A percentile compares a stretch with the other conserved stretches of the same genome.
phyloP scores from a whole-genome alignment of 169 alveolate genomes.

The Plasmodium fragile region DNA sequence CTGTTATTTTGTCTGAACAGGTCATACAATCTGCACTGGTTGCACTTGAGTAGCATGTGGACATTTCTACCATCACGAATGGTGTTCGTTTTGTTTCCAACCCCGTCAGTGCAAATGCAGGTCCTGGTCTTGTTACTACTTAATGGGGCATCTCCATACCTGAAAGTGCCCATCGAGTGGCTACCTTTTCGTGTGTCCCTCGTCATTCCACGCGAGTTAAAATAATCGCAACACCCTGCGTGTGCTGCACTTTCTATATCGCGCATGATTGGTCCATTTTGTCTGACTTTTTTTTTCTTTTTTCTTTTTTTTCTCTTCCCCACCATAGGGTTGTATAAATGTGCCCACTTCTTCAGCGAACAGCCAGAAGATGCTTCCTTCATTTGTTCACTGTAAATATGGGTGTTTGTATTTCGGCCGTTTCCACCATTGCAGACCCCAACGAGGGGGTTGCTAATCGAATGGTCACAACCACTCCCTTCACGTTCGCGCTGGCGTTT shows the following conservation, averaged over 20 bases:
- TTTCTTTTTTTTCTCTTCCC: background rate
- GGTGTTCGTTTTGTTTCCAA: background rate
- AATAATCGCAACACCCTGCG: background rate
- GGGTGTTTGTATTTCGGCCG: slow-evolving; percentile 5
- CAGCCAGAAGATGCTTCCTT: background rate
- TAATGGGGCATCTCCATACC: background rate
- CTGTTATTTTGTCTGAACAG: background rate
- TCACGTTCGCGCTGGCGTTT: background rate
- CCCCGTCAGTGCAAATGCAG: background rate
- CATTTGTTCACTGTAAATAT: slow-evolving; percentile 24
- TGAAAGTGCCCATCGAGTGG: background rate
- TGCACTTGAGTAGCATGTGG: background rate
- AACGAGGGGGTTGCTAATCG: background rate
- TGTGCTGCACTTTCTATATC: background rate
- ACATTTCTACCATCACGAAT: background rate
- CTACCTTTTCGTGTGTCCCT: background rate
- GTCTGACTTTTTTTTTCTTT: background rate
- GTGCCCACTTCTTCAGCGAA: background rate
- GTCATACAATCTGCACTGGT: background rate
- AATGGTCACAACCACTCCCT: background rate
- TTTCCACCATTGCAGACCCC: background rate
- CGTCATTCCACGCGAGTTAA: background rate
- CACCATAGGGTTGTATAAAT: background rate
- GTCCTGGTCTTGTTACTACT: background rate
- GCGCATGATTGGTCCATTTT: background rate